Evolutionary conservation across 1,139 yeast genomes (phyloP), one percentile per base, ranked within the genome.

Genomic region (Nematodospora anomalae): DNA sequence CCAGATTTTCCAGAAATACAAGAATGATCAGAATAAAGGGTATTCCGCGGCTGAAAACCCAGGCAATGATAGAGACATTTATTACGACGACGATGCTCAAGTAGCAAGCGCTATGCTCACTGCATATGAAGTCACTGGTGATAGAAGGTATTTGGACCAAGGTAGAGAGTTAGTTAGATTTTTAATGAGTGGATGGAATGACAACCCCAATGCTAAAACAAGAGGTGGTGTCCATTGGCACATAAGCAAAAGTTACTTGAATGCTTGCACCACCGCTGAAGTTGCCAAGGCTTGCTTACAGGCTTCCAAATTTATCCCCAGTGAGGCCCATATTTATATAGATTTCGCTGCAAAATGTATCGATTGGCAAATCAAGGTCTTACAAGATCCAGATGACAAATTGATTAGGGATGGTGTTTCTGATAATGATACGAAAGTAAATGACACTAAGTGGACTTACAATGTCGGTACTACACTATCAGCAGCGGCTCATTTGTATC

Each of bases 51-150:
- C 82, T 3, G 79, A 75, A 51, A 68, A 76, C 53, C 62, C 62
- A 38, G 74, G 76, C 25, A 75, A 73, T 33, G 83, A 80, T 55
- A 64, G 64, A 32, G 89, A 83, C 53, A 77, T 83, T 33, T 81
- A 82, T 55, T 82, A 79, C 47, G 90, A 83, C 54, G 90, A 83
- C 51, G 84, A 82, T 52, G 90, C 89, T 4, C 90, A 83, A 53
- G 80, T 81, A 11, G 83, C 85, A 13, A 71, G 82, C 48, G 83
- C 83, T 8, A 68, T 80, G 51, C 62, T 83, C 40, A 72, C 82
- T 2, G 86, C 87, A 1, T 83, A 78, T 51, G 88, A 82, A 50
- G 87, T 79, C 16, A 80, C 88, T 1, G 76, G 76, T 1, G 72
- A 80, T 45, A 63, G 62, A 46, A 61, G 62, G 34, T 79, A 65